Evolutionary conservation across 116 monocot species (phyloP).

Genomic region (Posidonia oceanica): DNA sequence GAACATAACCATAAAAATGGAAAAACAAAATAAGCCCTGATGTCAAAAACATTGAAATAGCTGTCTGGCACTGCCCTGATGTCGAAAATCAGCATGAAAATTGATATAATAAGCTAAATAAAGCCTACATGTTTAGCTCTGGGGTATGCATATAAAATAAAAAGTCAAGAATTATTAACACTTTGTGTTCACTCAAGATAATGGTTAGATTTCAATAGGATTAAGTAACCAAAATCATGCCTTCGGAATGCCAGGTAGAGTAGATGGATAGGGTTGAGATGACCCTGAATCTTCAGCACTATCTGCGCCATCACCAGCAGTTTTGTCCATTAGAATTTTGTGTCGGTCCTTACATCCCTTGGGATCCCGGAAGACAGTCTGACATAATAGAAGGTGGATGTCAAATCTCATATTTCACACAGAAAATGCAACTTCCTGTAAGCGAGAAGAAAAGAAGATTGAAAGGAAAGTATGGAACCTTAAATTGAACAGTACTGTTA

Average conservation of each 20-base stretch:
- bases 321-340: conserved; percentile 80
- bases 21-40: no score
- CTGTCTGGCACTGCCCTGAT: conserved; percentile 91
- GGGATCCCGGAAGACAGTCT: conserved; percentile 80
- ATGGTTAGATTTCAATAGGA: neutral
- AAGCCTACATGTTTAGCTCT: neutral
- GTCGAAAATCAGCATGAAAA: neutral
- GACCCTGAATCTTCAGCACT: conserved; percentile 99
- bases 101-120: no score
- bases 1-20: no score
- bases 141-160: no score
- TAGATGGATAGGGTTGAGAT: conserved; percentile 88
- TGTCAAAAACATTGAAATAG: conserved; percentile 85
- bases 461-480: conserved; percentile 25
- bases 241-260: conserved; percentile 97
- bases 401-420: neutral
- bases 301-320: conserved; percentile 89
- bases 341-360: conserved; percentile 94
- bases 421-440: no score
- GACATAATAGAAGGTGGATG: conserved; percentile 6
- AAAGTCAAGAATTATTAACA: no score
- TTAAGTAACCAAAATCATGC: conserved; percentile 19
- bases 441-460: no score
- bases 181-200: no score
- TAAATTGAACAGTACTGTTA: conserved; percentile 80